Evolutionary conservation across 139 green algal species (phyloP), one percentile per base, ranked within the genome.

Genomic region (Ostreobium quekettii): DNA sequence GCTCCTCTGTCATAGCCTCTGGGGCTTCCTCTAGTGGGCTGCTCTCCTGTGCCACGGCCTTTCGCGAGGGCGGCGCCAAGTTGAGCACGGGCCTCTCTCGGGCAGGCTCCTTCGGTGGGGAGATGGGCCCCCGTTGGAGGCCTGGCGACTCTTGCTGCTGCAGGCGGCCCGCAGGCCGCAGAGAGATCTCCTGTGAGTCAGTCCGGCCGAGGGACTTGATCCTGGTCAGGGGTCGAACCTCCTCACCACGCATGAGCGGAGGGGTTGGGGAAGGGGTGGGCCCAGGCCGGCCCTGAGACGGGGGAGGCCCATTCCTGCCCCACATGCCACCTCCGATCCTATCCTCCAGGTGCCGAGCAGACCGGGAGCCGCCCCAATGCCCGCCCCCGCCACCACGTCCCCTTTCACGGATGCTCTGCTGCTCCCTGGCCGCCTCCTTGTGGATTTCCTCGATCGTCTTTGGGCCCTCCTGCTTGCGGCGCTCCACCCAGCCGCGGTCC

Each of bases 381-480:
- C 66, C 70, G 36, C 48, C 29, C 33, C 59, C 56, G 26, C 29
- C 29, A 49, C 60, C 3, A 57, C 57, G 26, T 31, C 62, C 19
- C 53, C 36, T n/a, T n/a, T n/a, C n/a, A n/a, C n/a, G n/a, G n/a
- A n/a, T n/a, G n/a, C n/a, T 30, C 71, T 80, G 67, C 36, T 70
- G 47, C 33, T 81, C 72, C 47, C 62, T 32, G 53, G 37, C 2
- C 47, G 82, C 86, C 24, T 89, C 78, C 1, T 59, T 47, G 66
- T 90, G 85, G 36, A 91, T 85, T 60, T 90, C 80, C 37, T 79
- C 68, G 48, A 97, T 95, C 66, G 80, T 92, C 82, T 96, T 97
- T 65, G 91, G 91, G 19, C 91, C 91, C 76, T 96, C 91, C 22
- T 73, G 77, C 78, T 93, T 89, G 30, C 79, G 81, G n/a, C 90